A percentile compares a stretch with the other conserved stretches of the same genome.
Conservation (phyloP, 2,329 filamentous ascomycete species). For the Periconia macrospinosa region DNA sequence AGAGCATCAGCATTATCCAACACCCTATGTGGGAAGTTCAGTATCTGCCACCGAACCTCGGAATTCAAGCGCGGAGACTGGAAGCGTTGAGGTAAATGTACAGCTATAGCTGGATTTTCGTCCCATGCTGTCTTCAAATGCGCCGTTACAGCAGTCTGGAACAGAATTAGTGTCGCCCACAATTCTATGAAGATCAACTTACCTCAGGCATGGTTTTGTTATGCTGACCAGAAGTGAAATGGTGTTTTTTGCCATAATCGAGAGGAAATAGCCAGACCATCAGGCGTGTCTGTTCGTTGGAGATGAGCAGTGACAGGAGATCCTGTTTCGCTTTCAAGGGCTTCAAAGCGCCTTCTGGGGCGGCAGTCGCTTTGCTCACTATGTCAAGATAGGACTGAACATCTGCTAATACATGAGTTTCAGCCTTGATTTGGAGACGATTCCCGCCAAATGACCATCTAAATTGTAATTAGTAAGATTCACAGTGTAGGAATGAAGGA, state of each 20-base stretch:
- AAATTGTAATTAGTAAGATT: conserved; percentile 14
- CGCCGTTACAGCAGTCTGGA: conserved; percentile 59
- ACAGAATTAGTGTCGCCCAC: conserved; percentile 11
- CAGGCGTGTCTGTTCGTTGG: conserved; percentile 81
- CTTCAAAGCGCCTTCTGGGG: conserved; percentile 56
- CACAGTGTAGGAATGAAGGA: not conserved
- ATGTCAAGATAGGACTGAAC: conserved; percentile 68
- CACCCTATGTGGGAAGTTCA: conserved; percentile 83
- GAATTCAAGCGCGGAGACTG: conserved; percentile 70
- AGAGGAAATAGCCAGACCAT: conserved; percentile 89
- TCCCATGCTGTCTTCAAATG: conserved; percentile 83
- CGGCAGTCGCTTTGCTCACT: conserved; percentile 62
- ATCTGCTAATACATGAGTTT: conserved; percentile 79
- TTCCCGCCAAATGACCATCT: conserved; percentile 96
- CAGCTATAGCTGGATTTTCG: conserved; percentile 82
- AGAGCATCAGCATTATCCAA: conserved; percentile 80
- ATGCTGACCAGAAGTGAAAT: conserved; percentile 50
- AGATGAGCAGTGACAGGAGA: conserved; percentile 76
- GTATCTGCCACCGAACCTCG: conserved; percentile 77
- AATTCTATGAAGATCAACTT: conserved; percentile 10
- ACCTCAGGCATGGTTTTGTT: conserved; percentile 46
- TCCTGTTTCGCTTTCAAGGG: conserved; percentile 78
- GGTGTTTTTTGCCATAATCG: conserved; percentile 61
- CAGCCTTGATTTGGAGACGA: conserved; percentile 87
- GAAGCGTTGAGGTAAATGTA: conserved; percentile 81